Evolutionary conservation across 257 asterid genomes (phyloP).

Genomic region (Henckelia pumila): DNA sequence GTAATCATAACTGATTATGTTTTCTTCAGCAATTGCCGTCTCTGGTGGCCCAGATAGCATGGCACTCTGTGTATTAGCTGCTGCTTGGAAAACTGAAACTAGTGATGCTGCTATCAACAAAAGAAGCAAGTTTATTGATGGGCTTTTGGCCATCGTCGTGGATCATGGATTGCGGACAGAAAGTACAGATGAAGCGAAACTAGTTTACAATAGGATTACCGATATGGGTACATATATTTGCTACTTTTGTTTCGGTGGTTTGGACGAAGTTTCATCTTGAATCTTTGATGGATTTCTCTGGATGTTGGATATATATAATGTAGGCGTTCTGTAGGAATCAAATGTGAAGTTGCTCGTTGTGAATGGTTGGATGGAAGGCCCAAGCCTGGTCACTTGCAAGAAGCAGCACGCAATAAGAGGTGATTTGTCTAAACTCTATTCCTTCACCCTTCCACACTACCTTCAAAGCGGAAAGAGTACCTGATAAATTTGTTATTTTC

Average conservation of each 20-base stretch:
- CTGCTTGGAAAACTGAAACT: slow-evolving; percentile 67
- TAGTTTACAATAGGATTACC: slow-evolving; percentile 51
- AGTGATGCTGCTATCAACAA: slow-evolving; percentile 28
- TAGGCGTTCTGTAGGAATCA: slow-evolving; percentile 68
- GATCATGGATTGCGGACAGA: slow-evolving; percentile 88
- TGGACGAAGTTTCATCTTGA: slow-evolving; percentile 18
- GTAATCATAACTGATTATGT: slow-evolving; percentile 21
- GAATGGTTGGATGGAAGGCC: slow-evolving; percentile 87
- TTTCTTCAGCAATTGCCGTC: slow-evolving; percentile 71
- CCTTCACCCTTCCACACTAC: not conserved
- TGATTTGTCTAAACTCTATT: slow-evolving; percentile 19
- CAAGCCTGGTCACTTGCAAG: slow-evolving; percentile 78
- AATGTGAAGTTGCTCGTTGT: slow-evolving; percentile 73
- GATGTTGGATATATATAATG: slow-evolving; percentile 42
- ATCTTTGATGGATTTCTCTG: slow-evolving; percentile 29
- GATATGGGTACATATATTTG: slow-evolving; percentile 61
- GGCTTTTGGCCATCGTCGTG: slow-evolving; percentile 77
- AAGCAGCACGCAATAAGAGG: slow-evolving; percentile 91
- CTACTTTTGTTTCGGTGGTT: slow-evolving; percentile 24
- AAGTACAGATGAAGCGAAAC: slow-evolving; percentile 71
- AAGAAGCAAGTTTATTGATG: slow-evolving; percentile 47
- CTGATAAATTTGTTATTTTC: slow-evolving; percentile 9
- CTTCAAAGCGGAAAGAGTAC: not conserved
- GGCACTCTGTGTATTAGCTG: slow-evolving; percentile 75
- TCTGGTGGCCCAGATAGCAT: slow-evolving; percentile 99